Evolutionary conservation across 805 yeast species (phyloP).

Genomic region (Wickerhamiella siamensis): DNA sequence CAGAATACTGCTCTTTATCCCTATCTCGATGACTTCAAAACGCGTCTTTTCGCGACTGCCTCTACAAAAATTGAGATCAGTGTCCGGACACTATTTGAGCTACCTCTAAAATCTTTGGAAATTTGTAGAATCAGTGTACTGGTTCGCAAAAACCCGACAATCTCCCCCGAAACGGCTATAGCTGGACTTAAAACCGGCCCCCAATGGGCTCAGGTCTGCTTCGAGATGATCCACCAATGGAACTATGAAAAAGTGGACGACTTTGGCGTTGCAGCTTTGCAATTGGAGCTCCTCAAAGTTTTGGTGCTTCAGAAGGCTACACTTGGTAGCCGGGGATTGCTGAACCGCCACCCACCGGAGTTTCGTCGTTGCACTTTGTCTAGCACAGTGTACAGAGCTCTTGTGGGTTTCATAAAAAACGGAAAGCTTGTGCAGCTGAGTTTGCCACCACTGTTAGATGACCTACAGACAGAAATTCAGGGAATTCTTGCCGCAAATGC

Average conservation of each 20-base stretch:
- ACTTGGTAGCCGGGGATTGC: not conserved
- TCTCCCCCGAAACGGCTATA: slow-evolving; percentile 2
- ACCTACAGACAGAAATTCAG: not conserved
- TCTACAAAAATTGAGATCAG: not conserved
- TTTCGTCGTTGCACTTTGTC: not conserved
- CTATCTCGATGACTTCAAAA: not conserved
- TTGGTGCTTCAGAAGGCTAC: not conserved
- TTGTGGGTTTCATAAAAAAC: not conserved
- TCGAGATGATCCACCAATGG: not conserved
- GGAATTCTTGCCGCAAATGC: not conserved
- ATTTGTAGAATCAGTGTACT: not conserved
- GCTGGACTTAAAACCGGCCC: slow-evolving; percentile 3
- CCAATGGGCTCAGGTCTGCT: not conserved
- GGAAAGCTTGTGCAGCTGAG: not conserved
- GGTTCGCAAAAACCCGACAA: not conserved
- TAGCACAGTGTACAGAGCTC: not conserved
- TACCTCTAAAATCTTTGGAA: slow-evolving; percentile 7
- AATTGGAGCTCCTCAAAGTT: not conserved
- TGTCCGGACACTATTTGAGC: not conserved
- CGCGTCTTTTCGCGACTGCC: not conserved
- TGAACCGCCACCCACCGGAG: not conserved
- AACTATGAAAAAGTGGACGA: not conserved
- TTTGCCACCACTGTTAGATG: not conserved
- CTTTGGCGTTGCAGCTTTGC: not conserved
- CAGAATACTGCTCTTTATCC: not conserved